phyloP scores from a whole-genome alignment of 2,329 filamentous ascomycete genomes.

The Sporothrix schenckii region DNA sequence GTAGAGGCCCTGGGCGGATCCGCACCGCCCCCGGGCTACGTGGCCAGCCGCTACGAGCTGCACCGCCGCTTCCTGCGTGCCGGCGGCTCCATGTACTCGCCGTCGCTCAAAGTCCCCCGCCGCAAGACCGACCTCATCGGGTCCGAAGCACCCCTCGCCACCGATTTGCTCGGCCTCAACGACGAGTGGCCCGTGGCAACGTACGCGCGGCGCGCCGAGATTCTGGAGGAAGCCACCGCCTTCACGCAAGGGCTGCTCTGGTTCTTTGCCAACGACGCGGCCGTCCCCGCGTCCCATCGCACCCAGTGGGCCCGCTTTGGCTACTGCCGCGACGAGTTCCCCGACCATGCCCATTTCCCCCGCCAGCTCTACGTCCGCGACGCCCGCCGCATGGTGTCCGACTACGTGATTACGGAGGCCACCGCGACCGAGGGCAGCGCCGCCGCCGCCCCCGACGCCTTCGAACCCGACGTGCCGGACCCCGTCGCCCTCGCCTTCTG shows the following conservation, averaged over 20 bases:
- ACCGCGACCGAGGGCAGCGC: conserved; percentile 5
- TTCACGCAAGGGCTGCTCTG: conserved; percentile 23
- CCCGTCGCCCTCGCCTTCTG: conserved; percentile 25
- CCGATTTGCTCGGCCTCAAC: conserved; percentile 22
- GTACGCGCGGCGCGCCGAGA: conserved; percentile 9
- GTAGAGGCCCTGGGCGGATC: background rate
- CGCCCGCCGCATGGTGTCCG: conserved; percentile 23
- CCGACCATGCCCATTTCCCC: conserved; percentile 25
- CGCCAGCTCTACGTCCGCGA: conserved; percentile 27
- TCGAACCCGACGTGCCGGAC: background rate
- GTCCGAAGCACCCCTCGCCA: conserved; percentile 22
- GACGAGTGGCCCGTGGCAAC: conserved; percentile 23
- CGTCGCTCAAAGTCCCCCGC: background rate
- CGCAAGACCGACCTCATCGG: conserved; percentile 25
- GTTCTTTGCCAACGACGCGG: conserved; percentile 28
- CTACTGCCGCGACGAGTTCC: conserved; percentile 28
- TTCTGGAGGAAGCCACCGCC: background rate
- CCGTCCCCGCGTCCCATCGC: conserved; percentile 16
- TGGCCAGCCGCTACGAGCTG: conserved; percentile 19
- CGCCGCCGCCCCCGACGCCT: no score
- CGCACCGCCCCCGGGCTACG: conserved; percentile 1
- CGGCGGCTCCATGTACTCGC: conserved; percentile 21
- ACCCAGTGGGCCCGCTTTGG: conserved; percentile 7
- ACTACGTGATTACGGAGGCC: conserved; percentile 24
- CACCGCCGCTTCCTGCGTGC: conserved; percentile 22